Evolutionary conservation across 768 basidiomycete species (phyloP), one percentile per base, ranked within the genome.

Genomic region (Symmetrospora coprosmae): DNA sequence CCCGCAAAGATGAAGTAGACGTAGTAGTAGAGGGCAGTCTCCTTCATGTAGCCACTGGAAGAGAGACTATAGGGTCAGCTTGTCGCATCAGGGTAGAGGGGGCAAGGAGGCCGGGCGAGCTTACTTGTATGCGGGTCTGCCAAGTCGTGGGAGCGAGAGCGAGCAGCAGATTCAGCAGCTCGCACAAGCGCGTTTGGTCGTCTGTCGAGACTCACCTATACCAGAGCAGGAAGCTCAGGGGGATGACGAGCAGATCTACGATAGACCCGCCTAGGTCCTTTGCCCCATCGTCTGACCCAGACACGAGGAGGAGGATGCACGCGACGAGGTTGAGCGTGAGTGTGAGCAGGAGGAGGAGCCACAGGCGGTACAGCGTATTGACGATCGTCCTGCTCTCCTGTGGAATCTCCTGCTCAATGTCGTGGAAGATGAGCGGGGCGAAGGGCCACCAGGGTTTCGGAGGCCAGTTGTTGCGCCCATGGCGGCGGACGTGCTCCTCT

Each of bases 1-100:
- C 89, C 92, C 56, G 83, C 79, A 75, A 99, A 99, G 75, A 96
- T 81, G 78, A 96, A 92, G 78, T 88, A 99, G 65, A 94, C 73
- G 76, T 96, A 92, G 74, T 86, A 92, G 76, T 90, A 92, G 71
- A 91, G 74, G 2, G 88, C 80, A 59, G 76, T 71, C 68, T 84
- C 91, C 80, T 94, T 92, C 83, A 89, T 87, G 76, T 88, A 92
- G 53, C 87, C 91, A 33, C n/a, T n/a, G n/a, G n/a, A n/a, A n/a
- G n/a, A n/a, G n/a, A n/a, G n/a, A n/a, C n/a, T n/a, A 4, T 11
- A 27, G 33, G n/a, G 17, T 39, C 35, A 51, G 50, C n/a, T 13
- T 2, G 21, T 3, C 3, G 21, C 4, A 23, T 4, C 16, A 38
- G 23, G 16, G 16, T 5, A 38, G 21, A 21, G 23, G 50, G 23